Conservation (phyloP, 2,329 filamentous ascomycete species). For the Tolypocladium sp. region DNA sequence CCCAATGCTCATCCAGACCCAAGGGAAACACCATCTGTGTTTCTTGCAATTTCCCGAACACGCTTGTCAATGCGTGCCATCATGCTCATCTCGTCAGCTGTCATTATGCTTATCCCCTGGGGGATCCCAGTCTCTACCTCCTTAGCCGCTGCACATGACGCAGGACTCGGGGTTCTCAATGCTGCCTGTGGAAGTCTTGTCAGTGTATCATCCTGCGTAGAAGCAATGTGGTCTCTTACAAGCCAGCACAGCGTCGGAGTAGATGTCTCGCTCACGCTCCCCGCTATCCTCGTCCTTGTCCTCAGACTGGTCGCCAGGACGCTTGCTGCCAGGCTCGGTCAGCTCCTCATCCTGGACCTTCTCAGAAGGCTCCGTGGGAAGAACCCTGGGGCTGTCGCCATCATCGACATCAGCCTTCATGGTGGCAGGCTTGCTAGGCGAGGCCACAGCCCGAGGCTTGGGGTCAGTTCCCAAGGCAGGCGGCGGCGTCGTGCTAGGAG, state of each 20-base stretch:
- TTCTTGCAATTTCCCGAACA: not conserved
- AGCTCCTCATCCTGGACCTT: conserved; percentile 58
- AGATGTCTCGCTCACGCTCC: conserved; percentile 83
- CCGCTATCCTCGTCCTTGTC: conserved; percentile 63
- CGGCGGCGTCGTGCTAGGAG: conserved; percentile 58
- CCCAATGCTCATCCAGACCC: not conserved
- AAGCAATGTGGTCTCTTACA: conserved; percentile 47
- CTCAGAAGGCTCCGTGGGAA: conserved; percentile 62
- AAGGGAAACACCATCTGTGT: not conserved
- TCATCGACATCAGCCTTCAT: conserved; percentile 74
- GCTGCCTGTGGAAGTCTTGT: conserved; percentile 50
- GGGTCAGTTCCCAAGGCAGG: conserved; percentile 31
- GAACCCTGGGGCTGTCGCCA: conserved; percentile 68
- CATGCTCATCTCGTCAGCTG: conserved; percentile 19
- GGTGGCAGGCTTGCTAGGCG: conserved; percentile 51
- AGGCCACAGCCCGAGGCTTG: conserved; percentile 35
- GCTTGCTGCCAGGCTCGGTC: conserved; percentile 44
- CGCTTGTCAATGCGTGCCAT: conserved; percentile 12
- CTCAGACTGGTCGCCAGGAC: conserved; percentile 49
- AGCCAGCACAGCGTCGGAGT: conserved; percentile 80
- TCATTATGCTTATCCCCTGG: conserved; percentile 14
- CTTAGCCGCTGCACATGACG: conserved; percentile 92
- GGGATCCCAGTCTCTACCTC: not conserved
- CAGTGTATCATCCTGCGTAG: conserved; percentile 10
- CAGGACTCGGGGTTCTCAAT: conserved; percentile 96